A percentile compares a stretch with the other conserved stretches of the same genome.
phyloP scores from a whole-genome alignment of 352 stramenopile genomes.

The Globisporangium acanthophoron region DNA sequence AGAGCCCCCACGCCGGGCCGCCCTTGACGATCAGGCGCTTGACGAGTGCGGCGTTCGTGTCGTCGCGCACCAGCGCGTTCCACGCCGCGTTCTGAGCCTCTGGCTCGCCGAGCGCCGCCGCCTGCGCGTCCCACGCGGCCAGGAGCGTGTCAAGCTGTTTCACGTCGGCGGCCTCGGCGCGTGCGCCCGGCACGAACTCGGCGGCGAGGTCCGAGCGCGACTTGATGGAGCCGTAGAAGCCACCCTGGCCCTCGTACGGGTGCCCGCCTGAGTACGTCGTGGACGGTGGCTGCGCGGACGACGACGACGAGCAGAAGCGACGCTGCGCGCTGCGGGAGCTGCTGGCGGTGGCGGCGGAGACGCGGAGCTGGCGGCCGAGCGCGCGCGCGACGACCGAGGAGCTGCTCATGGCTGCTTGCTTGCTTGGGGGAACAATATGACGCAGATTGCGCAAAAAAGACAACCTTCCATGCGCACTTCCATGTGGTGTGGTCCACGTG shows the following conservation, averaged over 20 bases:
- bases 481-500: too few relatives aligned
- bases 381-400: too few relatives aligned
- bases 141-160: conserved; percentile 56
- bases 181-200: conserved; percentile 57
- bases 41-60: conserved; percentile 40
- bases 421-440: too few relatives aligned
- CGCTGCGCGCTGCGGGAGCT: neutral
- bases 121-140: conserved; percentile 41
- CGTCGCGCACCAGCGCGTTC: conserved; percentile 31
- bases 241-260: conserved; percentile 83
- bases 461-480: too few relatives aligned
- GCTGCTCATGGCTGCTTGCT: neutral
- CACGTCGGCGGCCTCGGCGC: conserved; percentile 59
- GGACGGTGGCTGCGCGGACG: conserved; percentile 12
- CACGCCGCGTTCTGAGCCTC: conserved; percentile 40
- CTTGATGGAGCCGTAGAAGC: conserved; percentile 88
- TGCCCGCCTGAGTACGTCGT: conserved; percentile 89
- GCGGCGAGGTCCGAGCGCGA: conserved; percentile 62
- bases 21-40: conserved; percentile 65
- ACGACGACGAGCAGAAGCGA: neutral
- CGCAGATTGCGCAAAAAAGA: too few relatives aligned
- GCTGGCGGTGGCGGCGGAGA: too few relatives aligned
- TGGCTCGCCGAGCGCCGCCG: conserved; percentile 20
- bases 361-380: neutral
- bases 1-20: conserved; percentile 70